phyloP scores from a whole-genome alignment of 352 stramenopile species.

The Globisporangium lucens region DNA sequence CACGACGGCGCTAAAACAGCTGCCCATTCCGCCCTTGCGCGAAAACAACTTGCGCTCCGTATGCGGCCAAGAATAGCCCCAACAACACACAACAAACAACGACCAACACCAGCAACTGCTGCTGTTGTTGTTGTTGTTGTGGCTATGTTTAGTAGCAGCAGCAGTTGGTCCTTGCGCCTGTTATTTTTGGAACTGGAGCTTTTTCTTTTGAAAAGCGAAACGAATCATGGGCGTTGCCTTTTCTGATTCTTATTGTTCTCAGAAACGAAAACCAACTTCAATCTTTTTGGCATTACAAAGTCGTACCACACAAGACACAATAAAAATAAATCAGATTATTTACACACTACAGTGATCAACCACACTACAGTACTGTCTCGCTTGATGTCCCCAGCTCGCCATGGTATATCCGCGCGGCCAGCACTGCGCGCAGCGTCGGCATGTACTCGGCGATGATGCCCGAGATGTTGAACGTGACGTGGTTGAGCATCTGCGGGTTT shows the following conservation, averaged over 20 bases:
- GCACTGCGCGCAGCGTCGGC: conserved; percentile 53
- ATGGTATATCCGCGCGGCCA: conserved; percentile 23
- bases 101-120: background rate
- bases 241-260: conserved; percentile 1
- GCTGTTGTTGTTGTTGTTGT: background rate
- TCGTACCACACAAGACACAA: conserved; percentile 11
- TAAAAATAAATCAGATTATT: conserved; percentile 2
- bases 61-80: background rate
- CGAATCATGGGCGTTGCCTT: background rate
- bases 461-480: conserved; percentile 81
- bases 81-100: background rate
- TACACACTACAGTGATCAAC: background rate
- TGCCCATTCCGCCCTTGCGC: background rate
- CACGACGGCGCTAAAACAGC: conserved; percentile 10
- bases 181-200: background rate
- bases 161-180: background rate
- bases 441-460: conserved; percentile 74
- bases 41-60: conserved; percentile 1
- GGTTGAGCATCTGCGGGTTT: conserved; percentile 77
- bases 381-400: background rate
- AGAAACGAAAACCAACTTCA: conserved; percentile 1
- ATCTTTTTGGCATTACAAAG: background rate
- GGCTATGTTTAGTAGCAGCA: background rate
- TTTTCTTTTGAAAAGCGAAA: background rate
- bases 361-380: background rate